Base-by-base conservation (phyloP, 352 stramenopile genomes). In the Phytopythium mirpurense region DNA sequence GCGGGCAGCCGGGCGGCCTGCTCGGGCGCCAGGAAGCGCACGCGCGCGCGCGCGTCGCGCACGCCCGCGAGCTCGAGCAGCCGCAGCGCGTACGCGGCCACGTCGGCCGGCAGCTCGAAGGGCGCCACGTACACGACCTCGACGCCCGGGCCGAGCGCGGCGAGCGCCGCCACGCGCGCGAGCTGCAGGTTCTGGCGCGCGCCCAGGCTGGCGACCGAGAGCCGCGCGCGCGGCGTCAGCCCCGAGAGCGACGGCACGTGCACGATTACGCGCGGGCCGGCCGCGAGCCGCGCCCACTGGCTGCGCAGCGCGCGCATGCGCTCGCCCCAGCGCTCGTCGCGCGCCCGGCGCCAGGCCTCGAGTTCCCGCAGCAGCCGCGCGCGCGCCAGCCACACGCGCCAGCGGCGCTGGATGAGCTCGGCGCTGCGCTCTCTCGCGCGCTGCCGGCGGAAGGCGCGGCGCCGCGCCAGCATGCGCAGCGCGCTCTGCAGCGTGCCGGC, bases 51-150 rank as follows among this genome's bases (percentile, higher is more conserved):
- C 15, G 81, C 72, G 31, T 93, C 72, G 5, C 46, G 37, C 26
- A 93, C 68, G 21, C 82, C 83, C 6, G 44, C 72, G 29, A 97
- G 72, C 56, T 96, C 73, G 45, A 96, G 59, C 18, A 97, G 63
- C 46, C 95, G 95, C 41, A 90, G 56, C 27, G 86, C 74, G 56
- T 96, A 97, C 54, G 88, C 78, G 15, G 70, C 63, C 37, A 96
- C 67, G 38, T 96, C 85, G 0, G 65, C 38, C 0, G 80, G 75
- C 18, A 96, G 70, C 46, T 91, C 73, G 52, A 93, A 93, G 15
- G 88, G 86, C 31, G 74, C 71, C 7, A 96, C 78, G 56, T 96
- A 97, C n/a, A 96, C 65, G 21, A 97, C 60, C 31, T 96, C 79
- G 24, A 97, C 83, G 49, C 86, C 75, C 15, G 65, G 51, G 53